These are phyloP conservation scores for Hygrocybe coccinea DNA, from an alignment of 768 basidiomycete species.

Conservation along the genomic window DNA sequence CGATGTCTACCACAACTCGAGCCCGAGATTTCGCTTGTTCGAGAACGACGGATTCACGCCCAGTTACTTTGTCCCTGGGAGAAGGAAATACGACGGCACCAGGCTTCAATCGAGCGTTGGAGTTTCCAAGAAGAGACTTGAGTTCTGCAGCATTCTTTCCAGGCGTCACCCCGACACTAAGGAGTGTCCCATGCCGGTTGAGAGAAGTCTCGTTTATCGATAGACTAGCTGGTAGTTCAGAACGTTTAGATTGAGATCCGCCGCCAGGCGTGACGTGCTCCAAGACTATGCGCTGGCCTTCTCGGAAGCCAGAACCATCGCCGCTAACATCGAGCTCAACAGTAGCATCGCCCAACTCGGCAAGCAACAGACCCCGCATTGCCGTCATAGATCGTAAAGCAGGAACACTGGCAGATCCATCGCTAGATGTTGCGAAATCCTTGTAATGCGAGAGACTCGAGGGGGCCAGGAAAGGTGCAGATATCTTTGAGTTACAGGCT, in stretches of 20 bases:
- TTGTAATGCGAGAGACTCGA: background rate
- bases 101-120: slow-evolving; percentile 49
- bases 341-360: slow-evolving; percentile 45
- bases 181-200: slow-evolving; percentile 48
- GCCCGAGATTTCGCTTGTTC: slow-evolving; percentile 72
- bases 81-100: slow-evolving; percentile 43
- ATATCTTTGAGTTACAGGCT: too few species aligned
- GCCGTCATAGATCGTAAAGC: slow-evolving; percentile 32
- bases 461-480: too few species aligned
- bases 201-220: slow-evolving; percentile 19
- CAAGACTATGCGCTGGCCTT: slow-evolving; percentile 38
- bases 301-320: slow-evolving; percentile 34
- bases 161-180: slow-evolving; percentile 47
- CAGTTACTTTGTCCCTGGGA: slow-evolving; percentile 10
- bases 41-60: slow-evolving; percentile 38
- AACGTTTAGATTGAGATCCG: slow-evolving; percentile 9
- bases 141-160: slow-evolving; percentile 53
- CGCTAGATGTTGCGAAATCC: background rate
- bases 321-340: slow-evolving; percentile 39
- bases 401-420: background rate
- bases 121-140: slow-evolving; percentile 58
- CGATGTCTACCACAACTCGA: slow-evolving; percentile 77
- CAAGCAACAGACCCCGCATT: slow-evolving; percentile 46
- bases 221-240: background rate
- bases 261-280: slow-evolving; percentile 30